Evolutionary conservation across 208 protist species (phyloP), one percentile per base, ranked within the genome.

Genomic region (Wallacemonas sp.): DNA sequence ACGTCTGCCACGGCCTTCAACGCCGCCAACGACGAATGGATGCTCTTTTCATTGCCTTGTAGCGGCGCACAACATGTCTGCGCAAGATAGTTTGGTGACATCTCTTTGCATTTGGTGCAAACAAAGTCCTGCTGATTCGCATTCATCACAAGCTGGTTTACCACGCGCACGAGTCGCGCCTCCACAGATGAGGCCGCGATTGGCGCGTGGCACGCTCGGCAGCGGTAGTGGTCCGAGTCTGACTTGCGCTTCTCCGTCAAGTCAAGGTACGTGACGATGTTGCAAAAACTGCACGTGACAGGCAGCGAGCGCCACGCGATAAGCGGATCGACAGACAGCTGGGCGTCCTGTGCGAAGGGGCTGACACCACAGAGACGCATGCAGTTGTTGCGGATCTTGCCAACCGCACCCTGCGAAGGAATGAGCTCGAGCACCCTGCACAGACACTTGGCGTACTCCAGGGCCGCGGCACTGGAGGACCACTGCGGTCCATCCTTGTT

Each of bases 81-180:
- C 1, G 78, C 62, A 4, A 58, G 30, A 39, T 30, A 58, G 52
- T 58, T 33, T 16, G 52, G 17, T 12, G 52, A 58, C 74, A 95
- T 83, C 68, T 96, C 84, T 9, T 70, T 52, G 61, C 92, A 96
- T 72, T 91, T 92, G 46, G 72, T 78, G 68, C 92, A 96, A 24
- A 84, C 75, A 74, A 94, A 96, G 72, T 96, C 92, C 68, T 93
- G 86, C 61, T 96, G 81, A 16, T 64, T 68, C 61, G 82, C 78
- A 19, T 65, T 65, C 39, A 66, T 57, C 24, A 93, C 70, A 33
- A 92, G 64, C 38, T 76, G 68, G 41, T 85, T 91, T 3, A 96
- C 87, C 21, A 78, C 68, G 2, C 92, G 88, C 44, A 96, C 85
- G 2, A 96, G 72, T n/a, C 81, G 72, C 17, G 85, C 80, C 58